Conservation (phyloP, 345 rosid genomes). For the Dipteronia dyeriana region DNA sequence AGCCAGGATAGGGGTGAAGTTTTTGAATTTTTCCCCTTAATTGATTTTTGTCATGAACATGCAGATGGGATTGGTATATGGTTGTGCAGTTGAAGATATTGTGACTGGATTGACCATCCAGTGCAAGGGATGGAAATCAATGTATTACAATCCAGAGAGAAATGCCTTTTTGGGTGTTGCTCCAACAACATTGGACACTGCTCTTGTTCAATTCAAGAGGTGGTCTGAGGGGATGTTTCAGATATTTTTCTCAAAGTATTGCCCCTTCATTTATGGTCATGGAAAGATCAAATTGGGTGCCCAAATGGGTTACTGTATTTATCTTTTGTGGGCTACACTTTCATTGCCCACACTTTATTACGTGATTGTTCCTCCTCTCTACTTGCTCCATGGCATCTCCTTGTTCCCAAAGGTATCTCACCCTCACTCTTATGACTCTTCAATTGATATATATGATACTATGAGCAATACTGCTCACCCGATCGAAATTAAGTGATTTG, state of each 20-base stretch:
- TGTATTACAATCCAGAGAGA: constrained; percentile 29
- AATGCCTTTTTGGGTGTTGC: constrained; percentile 40
- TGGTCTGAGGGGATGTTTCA: constrained; percentile 50
- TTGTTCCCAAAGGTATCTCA: constrained; percentile 35
- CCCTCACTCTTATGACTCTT: too few relatives aligned
- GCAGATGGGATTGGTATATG: constrained; percentile 50
- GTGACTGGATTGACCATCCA: constrained; percentile 42
- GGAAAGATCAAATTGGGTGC: constrained; percentile 29
- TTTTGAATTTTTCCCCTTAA: constrained; percentile 39
- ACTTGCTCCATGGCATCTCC: constrained; percentile 31
- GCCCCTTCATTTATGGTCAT: constrained; percentile 36
- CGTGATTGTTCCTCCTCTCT: constrained; percentile 29
- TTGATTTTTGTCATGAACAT: constrained; percentile 16
- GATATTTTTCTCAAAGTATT: constrained; percentile 38
- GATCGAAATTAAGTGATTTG: too few relatives aligned
- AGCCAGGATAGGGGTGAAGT: constrained; percentile 26
- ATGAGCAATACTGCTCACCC: too few relatives aligned
- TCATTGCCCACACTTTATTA: constrained; percentile 33
- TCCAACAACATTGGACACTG: constrained; percentile 28
- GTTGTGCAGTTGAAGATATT: constrained; percentile 38
- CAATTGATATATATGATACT: too few relatives aligned
- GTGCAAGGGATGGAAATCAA: constrained; percentile 46
- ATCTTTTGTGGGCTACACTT: constrained; percentile 38
- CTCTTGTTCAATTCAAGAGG: constrained; percentile 37
- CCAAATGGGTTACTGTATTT: constrained; percentile 38